Evolutionary conservation across 108 stramenopile genomes (phyloP).

Genomic region (Pseudonitzschia multiseries): DNA sequence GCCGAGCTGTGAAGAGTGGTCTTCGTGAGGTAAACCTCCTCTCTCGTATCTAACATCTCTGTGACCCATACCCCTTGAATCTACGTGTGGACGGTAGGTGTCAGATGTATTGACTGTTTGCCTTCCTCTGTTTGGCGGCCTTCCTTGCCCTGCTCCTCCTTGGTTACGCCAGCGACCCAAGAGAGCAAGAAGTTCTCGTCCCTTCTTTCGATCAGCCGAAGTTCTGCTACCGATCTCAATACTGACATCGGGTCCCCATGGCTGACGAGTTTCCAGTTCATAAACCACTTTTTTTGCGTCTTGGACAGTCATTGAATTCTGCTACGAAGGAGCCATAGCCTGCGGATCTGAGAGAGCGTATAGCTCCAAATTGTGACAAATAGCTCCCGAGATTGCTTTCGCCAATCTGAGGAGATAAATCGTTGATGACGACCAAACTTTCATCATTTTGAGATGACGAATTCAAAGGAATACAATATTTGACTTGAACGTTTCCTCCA

Average conservation of each 20-base stretch:
- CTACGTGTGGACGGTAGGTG: conserved; percentile 30
- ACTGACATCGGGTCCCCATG: conserved; percentile 71
- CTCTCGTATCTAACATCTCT: conserved; percentile 4
- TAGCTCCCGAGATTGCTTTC: conserved; percentile 56
- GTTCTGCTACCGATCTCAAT: conserved; percentile 66
- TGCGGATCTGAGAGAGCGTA: conserved; percentile 58
- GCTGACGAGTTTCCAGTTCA: conserved; percentile 77
- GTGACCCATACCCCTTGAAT: conserved; percentile 9
- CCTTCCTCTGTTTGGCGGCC: background rate
- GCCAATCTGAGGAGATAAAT: conserved; percentile 60
- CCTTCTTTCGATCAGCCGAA: conserved; percentile 70
- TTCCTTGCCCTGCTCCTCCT: conserved; percentile 7
- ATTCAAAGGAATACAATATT: conserved; percentile 82
- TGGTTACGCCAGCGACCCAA: conserved; percentile 79
- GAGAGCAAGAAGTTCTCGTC: conserved; percentile 70
- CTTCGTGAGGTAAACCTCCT: conserved; percentile 12
- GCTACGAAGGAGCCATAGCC: conserved; percentile 66
- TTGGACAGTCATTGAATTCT: conserved; percentile 86
- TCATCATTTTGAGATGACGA: conserved; percentile 81
- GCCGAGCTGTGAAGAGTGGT: conserved; percentile 25
- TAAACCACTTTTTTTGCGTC: conserved; percentile 85
- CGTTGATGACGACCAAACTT: conserved; percentile 66
- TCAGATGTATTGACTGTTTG: conserved; percentile 3
- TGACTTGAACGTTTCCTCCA: conserved; percentile 51
- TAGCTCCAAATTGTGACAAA: conserved; percentile 75